phyloP scores from a whole-genome alignment of 768 basidiomycete species.

The Pseudohyphozyma bogoriensis region DNA sequence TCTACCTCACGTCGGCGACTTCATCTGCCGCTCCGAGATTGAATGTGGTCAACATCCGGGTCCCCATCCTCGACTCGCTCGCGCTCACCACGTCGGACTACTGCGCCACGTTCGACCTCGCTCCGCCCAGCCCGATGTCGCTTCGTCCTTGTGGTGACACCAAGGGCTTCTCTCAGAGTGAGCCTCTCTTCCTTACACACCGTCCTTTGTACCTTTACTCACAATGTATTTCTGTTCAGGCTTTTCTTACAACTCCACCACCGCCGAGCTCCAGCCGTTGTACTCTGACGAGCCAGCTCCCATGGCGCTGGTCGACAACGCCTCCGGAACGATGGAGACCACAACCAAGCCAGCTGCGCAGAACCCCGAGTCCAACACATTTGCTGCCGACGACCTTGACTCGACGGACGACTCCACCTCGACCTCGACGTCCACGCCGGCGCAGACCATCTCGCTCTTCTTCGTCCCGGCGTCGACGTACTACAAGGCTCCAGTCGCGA shows the following conservation, averaged over 20 bases:
- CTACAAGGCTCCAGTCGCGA: slow-evolving; percentile 11
- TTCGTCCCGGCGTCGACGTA: slow-evolving; percentile 24
- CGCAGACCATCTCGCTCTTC: slow-evolving; percentile 18
- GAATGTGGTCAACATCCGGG: slow-evolving; percentile 20
- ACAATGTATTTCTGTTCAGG: slow-evolving; percentile 1
- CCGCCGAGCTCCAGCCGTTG: slow-evolving; percentile 28
- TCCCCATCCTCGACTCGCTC: slow-evolving; percentile 28
- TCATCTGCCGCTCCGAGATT: slow-evolving; percentile 5
- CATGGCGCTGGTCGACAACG: slow-evolving; percentile 10
- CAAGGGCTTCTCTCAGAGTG: slow-evolving; percentile 26
- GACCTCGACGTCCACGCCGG: slow-evolving; percentile 2
- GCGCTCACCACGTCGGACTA: slow-evolving; percentile 22
- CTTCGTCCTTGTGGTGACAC: slow-evolving; percentile 23
- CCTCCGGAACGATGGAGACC: neutral
- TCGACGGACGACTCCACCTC: neutral
- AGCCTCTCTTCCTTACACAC: neutral
- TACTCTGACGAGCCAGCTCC: slow-evolving; percentile 13
- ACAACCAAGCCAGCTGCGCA: neutral
- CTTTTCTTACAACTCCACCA: slow-evolving; percentile 26
- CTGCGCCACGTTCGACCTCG: slow-evolving; percentile 30
- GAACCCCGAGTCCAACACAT: neutral
- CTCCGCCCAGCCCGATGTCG: slow-evolving; percentile 25
- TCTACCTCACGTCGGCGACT: slow-evolving; percentile 23
- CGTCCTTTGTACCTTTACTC: neutral
- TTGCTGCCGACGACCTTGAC: slow-evolving; percentile 8